Percentiles rank a stretch among this genome's conserved stretches.
Evolutionary conservation across 2,329 filamentous ascomycete species (phyloP).

Genomic region (Pezicula radicicola): DNA sequence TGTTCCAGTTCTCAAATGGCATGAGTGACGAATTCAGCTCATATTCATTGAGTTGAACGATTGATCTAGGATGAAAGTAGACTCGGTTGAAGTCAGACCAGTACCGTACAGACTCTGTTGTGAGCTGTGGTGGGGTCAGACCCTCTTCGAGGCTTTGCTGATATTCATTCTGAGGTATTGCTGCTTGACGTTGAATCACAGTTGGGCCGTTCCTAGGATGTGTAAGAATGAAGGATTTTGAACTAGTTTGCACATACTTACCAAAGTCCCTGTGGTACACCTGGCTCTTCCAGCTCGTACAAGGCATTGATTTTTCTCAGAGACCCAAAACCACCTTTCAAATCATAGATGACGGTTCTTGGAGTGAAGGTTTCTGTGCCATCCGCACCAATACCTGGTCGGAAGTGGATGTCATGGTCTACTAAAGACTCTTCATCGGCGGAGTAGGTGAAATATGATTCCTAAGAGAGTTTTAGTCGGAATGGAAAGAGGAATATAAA

Average conservation of each 20-base stretch:
- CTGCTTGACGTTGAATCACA: constrained; percentile 64
- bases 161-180: constrained; percentile 71
- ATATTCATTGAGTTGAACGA: constrained; percentile 84
- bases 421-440: constrained; percentile 63
- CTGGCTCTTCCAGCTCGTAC: constrained; percentile 49
- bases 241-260: constrained; percentile 17
- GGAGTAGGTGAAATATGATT: constrained; percentile 94
- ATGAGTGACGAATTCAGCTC: constrained; percentile 76
- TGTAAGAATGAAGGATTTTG: constrained; percentile 2
- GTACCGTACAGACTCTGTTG: constrained; percentile 73
- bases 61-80: constrained; percentile 87
- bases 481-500: not conserved
- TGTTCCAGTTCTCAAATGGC: constrained; percentile 76
- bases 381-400: constrained; percentile 76
- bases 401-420: constrained; percentile 86
- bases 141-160: constrained; percentile 77
- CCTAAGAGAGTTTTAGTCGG: constrained; percentile 47
- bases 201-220: constrained; percentile 59
- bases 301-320: constrained; percentile 84
- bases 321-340: constrained; percentile 91
- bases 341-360: constrained; percentile 87
- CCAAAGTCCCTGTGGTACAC: constrained; percentile 33
- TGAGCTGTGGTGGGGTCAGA: constrained; percentile 58
- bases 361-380: constrained; percentile 91
- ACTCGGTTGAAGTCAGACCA: constrained; percentile 95